phyloP scores from a whole-genome alignment of 805 yeast genomes.

The Metschnikowia chrysomelidarum region DNA sequence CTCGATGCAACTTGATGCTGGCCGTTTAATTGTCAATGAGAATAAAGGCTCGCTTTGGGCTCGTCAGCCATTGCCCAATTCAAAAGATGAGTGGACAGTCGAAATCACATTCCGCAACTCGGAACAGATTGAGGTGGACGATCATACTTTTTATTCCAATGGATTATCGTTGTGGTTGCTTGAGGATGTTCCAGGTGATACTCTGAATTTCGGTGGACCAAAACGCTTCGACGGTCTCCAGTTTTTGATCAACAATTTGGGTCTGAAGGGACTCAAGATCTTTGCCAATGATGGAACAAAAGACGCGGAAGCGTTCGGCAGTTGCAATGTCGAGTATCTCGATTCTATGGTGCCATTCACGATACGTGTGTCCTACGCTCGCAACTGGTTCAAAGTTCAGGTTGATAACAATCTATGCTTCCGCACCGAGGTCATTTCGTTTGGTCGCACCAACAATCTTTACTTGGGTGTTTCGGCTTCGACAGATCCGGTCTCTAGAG shows the following conservation, averaged over 20 bases:
- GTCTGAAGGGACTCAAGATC: slow-evolving; percentile 54
- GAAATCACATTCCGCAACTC: slow-evolving; percentile 64
- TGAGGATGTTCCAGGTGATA: slow-evolving; percentile 24
- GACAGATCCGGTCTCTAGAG: slow-evolving; percentile 34
- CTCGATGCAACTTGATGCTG: slow-evolving; percentile 45
- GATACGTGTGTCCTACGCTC: slow-evolving; percentile 59
- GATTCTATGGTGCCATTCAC: slow-evolving; percentile 71
- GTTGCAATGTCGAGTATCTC: slow-evolving; percentile 58
- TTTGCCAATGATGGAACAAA: slow-evolving; percentile 59
- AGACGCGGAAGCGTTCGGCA: slow-evolving; percentile 44
- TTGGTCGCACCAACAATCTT: slow-evolving; percentile 40
- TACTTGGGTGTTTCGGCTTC: slow-evolving; percentile 55
- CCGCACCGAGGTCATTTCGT: slow-evolving; percentile 53
- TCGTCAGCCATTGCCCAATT: slow-evolving; percentile 21
- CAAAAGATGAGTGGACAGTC: slow-evolving; percentile 48
- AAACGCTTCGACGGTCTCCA: slow-evolving; percentile 61
- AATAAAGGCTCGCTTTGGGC: slow-evolving; percentile 49
- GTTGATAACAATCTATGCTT: slow-evolving; percentile 70
- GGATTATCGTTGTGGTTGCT: slow-evolving; percentile 61
- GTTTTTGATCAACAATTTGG: slow-evolving; percentile 50
- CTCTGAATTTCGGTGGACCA: slow-evolving; percentile 54
- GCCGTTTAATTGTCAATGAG: slow-evolving; percentile 44
- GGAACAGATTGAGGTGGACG: slow-evolving; percentile 37
- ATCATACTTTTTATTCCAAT: slow-evolving; percentile 35
- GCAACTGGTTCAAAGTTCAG: slow-evolving; percentile 57